Evolutionary conservation across 805 yeast species (phyloP).

Genomic region (Yamadazyma laniorum): DNA sequence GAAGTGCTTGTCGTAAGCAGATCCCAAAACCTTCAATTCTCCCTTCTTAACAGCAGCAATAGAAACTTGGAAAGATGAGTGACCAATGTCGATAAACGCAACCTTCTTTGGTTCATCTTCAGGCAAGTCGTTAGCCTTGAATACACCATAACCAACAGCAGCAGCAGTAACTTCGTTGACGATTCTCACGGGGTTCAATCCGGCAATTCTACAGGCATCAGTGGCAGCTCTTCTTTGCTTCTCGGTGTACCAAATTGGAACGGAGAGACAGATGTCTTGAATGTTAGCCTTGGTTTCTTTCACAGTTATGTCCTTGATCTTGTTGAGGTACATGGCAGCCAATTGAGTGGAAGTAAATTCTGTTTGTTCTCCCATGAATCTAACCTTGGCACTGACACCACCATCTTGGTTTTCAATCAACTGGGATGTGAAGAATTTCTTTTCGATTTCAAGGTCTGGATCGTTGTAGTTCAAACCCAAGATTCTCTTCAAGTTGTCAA

Average conservation of each 20-base stretch:
- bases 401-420: conserved; percentile 71
- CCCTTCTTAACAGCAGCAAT: conserved; percentile 93
- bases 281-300: conserved; percentile 81
- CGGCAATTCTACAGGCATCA: conserved; percentile 95
- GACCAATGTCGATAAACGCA: conserved; percentile 96
- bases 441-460: conserved; percentile 75
- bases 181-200: conserved; percentile 96
- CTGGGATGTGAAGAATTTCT: conserved; percentile 69
- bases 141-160: conserved; percentile 98
- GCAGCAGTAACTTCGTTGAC: conserved; percentile 98
- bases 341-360: conserved; percentile 87
- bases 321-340: conserved; percentile 91
- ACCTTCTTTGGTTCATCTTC: conserved; percentile 88
- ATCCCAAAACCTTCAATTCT: conserved; percentile 87
- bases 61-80: conserved; percentile 88
- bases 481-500: conserved; percentile 89
- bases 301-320: conserved; percentile 75
- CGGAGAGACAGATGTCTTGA: conserved; percentile 88
- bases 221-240: conserved; percentile 93
- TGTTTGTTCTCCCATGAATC: conserved; percentile 73
- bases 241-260: conserved; percentile 97
- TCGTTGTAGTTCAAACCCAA: conserved; percentile 74
- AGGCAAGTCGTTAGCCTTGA: conserved; percentile 89
- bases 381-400: conserved; percentile 80
- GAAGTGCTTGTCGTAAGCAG: conserved; percentile 91